Base-by-base conservation (phyloP, 768 basidiomycete species). In the Austroboletus festivus region DNA sequence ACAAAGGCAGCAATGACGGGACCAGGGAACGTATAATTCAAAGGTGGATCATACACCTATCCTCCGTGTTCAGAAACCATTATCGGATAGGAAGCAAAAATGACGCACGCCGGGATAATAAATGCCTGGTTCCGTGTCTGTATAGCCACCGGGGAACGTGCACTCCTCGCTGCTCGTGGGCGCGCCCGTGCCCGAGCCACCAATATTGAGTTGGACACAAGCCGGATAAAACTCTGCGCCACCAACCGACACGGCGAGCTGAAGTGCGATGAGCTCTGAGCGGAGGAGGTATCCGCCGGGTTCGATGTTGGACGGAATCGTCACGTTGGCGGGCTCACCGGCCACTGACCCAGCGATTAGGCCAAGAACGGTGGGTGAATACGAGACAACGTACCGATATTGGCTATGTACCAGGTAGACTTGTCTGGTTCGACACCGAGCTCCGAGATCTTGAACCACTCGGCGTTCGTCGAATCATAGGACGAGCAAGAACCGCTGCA, bases 181-280 rank as follows among this genome's bases (percentile, higher is more conserved):
- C 2, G 42, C 40, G 15, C 58, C 57, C 44, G 48, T 53, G 12
- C 63, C 61, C 3, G 56, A 62, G 11, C 67, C 68, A 10, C 63
- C 61, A 5, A 68, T 52, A 31, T 23, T 57, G 23, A 69, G 54
- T 38, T 68, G 67, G 28, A 64, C 51, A 24, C 68, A 68, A 3
- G 46, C 67, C 0, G 60, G 63, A 38, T 68, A 68, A 44, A 68
- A 69, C 50, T 68, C 66, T 2, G 86, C 88, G 15, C 85, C 85
- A 5, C 82, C 81, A 5, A 50, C 6, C 2, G 62, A 53, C 24
- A 65, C 67, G n/a, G 74, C 88, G 30, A 80, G 73, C 54, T 91
- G 89, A 15, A 91, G 79, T 9, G 85, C 80, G 62, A 91, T 82
- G 61, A 91, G 78, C 48, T 91, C 89, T 64, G 88, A 80, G 6